Evolutionary conservation across 768 basidiomycete genomes (phyloP).

Genomic region (Austroboletus eburneus): DNA sequence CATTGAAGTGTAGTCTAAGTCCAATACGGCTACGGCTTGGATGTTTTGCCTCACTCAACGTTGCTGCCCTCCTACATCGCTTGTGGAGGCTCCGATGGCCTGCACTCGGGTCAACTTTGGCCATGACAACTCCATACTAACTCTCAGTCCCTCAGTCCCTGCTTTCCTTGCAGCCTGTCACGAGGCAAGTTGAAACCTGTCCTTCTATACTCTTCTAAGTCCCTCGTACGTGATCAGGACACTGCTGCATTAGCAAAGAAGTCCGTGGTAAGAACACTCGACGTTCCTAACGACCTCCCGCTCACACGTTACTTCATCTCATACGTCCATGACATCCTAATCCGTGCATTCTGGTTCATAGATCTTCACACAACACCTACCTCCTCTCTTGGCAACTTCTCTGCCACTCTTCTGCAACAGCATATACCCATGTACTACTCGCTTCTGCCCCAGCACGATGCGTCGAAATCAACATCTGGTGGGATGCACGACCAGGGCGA

Average conservation of each 20-base stretch:
- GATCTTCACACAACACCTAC: slow-evolving; percentile 67
- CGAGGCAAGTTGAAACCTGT: slow-evolving; percentile 26
- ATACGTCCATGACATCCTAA: slow-evolving; percentile 20
- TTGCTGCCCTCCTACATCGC: too few relatives aligned
- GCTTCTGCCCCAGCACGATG: slow-evolving; percentile 43
- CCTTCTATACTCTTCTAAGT: too few relatives aligned
- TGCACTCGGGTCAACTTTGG: too few relatives aligned
- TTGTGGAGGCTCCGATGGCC: too few relatives aligned
- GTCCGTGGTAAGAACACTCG: slow-evolving; percentile 32
- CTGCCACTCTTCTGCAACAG: slow-evolving; percentile 48
- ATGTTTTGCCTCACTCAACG: too few relatives aligned
- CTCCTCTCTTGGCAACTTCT: slow-evolving; percentile 54
- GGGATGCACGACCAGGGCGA: slow-evolving; percentile 35
- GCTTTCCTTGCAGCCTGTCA: slow-evolving; percentile 30
- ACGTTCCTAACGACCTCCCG: slow-evolving; percentile 43
- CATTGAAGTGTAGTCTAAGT: too few relatives aligned
- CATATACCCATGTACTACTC: slow-evolving; percentile 52
- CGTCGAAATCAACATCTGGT: slow-evolving; percentile 70
- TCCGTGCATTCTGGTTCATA: background rate
- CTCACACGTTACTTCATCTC: slow-evolving; percentile 57
- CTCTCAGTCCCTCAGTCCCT: slow-evolving; percentile 39
- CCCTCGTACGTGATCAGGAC: slow-evolving; percentile 18
- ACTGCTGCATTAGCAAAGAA: slow-evolving; percentile 28
- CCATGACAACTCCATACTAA: background rate
- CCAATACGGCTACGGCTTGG: too few relatives aligned